Base-by-base conservation (phyloP, 2,329 filamentous ascomycete species). In the Verticillium nubilum region DNA sequence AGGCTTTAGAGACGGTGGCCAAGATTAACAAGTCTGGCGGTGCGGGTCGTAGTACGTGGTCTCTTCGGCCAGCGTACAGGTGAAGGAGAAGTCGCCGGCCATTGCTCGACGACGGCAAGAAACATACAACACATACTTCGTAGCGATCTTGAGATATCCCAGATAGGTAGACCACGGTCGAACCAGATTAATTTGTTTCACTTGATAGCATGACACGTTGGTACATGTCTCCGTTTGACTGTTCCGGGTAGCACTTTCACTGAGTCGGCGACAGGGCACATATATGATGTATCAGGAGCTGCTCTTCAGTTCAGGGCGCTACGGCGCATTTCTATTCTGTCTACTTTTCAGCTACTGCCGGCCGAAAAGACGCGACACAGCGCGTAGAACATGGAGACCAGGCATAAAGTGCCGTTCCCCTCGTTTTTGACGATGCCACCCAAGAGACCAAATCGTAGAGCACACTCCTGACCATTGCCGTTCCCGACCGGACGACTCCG, bases 1-100 rank as follows among this genome's bases (percentile, higher is more conserved):
- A 84, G 67, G 92, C 92, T 66, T 76, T 98, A 58, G 87, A 90
- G 66, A 80, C 80, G 62, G 89, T 97, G 67, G 94, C 94, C 1
- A 83, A 78, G 58, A 74, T 96, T 70, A 84, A 91, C 68, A 81
- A 85, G 70, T 72, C 73, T 10, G 81, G 82, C 4, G 78, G 79
- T 10, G 76, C 77, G 4, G 81, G 84, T 65, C 73, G 82, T 57
- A 80, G 75, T 2, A 80, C 84, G 31, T 86, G 84, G 84, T 50
- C 42, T 26, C n/a, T 50, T 5, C 42, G 42, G 42, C 42, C 42
- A 12, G 42, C 42, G 4, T 50, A 50, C 74, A 74, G 2, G 62
- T 86, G 37, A 81, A 78, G 64, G 62, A 33, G 35, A 12, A 2
- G 31, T 1, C 31, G 31, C 2, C 3, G 13, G 17, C 9, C n/a